A percentile compares a stretch with the other conserved stretches of the same genome.
Evolutionary conservation across 441 rosid species (phyloP).

Genomic region (Erodium moschatum): DNA sequence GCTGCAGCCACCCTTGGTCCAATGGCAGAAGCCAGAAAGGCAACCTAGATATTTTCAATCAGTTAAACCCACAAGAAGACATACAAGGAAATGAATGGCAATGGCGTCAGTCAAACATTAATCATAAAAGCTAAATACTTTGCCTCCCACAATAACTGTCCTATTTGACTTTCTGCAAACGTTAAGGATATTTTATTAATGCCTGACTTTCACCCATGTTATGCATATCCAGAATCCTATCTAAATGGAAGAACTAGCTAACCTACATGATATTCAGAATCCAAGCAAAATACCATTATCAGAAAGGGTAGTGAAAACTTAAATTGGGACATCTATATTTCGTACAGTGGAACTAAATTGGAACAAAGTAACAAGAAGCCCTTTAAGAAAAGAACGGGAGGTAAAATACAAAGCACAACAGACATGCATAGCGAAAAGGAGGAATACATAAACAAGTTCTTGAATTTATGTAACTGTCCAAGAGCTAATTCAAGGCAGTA

Average conservation of each 20-base stretch:
- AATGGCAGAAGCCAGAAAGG: conserved; percentile 86
- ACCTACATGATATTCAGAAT: neutral
- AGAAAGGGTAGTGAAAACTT: neutral
- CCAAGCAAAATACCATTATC: neutral
- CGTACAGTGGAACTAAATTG: neutral
- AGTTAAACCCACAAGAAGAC: conserved; percentile 21
- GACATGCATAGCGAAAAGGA: no score
- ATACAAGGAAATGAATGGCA: conserved; percentile 11
- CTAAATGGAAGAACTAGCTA: neutral
- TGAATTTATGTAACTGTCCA: no score
- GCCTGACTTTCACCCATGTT: neutral
- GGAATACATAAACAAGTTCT: no score
- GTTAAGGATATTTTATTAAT: neutral
- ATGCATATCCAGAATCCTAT: neutral
- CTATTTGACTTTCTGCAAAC: neutral
- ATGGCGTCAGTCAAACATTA: neutral
- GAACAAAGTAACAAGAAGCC: neutral
- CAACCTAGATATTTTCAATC: conserved; percentile 43
- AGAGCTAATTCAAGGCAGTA: no score
- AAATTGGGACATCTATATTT: neutral
- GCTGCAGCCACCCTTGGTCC: conserved; percentile 98
- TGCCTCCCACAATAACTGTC: neutral
- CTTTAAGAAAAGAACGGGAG: neutral
- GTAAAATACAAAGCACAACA: neutral
- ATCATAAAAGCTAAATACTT: neutral